These are phyloP conservation scores for Hymenoscyphus repandus DNA, from an alignment of 2,329 filamentous ascomycete genomes.

Conservation along the genomic window DNA sequence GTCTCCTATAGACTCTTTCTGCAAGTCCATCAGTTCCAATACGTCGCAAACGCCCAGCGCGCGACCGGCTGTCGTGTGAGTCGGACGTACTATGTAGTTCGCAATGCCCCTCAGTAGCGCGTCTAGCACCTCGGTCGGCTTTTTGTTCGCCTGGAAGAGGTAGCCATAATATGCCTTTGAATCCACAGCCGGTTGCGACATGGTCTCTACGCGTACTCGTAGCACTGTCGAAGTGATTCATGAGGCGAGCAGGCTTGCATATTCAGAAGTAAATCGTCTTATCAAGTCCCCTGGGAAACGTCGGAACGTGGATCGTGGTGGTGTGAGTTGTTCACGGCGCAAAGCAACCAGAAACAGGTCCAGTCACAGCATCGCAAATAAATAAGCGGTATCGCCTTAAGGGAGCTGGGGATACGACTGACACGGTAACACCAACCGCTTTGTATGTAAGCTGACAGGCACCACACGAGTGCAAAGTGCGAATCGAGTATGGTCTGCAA, in stretches of 20 bases:
- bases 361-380: slow-evolving; percentile 1
- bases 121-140: slow-evolving; percentile 60
- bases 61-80: slow-evolving; percentile 1
- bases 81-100: slow-evolving; percentile 59
- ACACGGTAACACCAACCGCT: too few relatives aligned
- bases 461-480: background rate
- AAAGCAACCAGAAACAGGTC: background rate
- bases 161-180: slow-evolving; percentile 49
- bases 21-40: slow-evolving; percentile 19
- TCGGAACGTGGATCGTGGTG: background rate
- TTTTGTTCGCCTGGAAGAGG: slow-evolving; percentile 64
- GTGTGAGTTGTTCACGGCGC: slow-evolving; percentile 9
- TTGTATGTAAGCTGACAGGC: background rate
- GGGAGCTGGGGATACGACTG: too few relatives aligned
- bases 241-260: slow-evolving; percentile 10
- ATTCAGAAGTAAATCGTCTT: slow-evolving; percentile 3
- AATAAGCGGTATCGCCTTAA: slow-evolving; percentile 15
- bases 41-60: background rate
- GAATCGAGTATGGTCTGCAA: background rate
- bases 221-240: slow-evolving; percentile 2
- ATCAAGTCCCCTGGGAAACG: background rate
- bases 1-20: slow-evolving; percentile 57
- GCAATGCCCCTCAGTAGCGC: slow-evolving; percentile 65
- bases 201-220: slow-evolving; percentile 3
- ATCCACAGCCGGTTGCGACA: slow-evolving; percentile 22